A percentile compares a stretch with the other conserved stretches of the same genome.
These are phyloP conservation scores for Aspergillus phoenicis DNA, from an alignment of 2,329 filamentous ascomycete genomes.

Conservation along the genomic window DNA sequence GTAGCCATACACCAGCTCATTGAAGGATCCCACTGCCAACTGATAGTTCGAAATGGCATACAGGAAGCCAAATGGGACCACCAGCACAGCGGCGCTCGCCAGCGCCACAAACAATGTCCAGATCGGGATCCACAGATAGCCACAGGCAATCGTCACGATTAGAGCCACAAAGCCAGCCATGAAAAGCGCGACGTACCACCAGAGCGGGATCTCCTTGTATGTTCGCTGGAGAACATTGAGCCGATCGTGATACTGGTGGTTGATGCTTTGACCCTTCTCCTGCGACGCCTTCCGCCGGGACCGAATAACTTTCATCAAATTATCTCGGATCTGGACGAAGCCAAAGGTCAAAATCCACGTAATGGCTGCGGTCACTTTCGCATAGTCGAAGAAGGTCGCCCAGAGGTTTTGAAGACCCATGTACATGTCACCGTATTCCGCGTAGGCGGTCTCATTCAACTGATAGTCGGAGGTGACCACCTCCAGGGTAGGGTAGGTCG, in stretches of 20 bases:
- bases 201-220: conserved; percentile 61
- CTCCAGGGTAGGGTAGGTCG: conserved; percentile 47
- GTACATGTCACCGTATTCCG: conserved; percentile 58
- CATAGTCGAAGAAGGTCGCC: conserved; percentile 64
- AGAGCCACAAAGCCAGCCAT: conserved; percentile 52
- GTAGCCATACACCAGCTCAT: conserved; percentile 62
- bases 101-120: conserved; percentile 64
- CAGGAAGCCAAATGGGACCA: conserved; percentile 61
- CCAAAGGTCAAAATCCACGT: conserved; percentile 63
- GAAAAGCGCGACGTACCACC: conserved; percentile 61
- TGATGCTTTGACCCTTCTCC: conserved; percentile 44
- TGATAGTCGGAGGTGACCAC: conserved; percentile 48
- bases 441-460: conserved; percentile 53
- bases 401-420: conserved; percentile 61
- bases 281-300: conserved; percentile 34
- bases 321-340: conserved; percentile 51
- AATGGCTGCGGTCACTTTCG: conserved; percentile 60
- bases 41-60: conserved; percentile 62
- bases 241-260: conserved; percentile 60
- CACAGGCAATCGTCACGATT: conserved; percentile 55
- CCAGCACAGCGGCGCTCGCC: conserved; percentile 56
- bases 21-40: conserved; percentile 60
- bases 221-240: conserved; percentile 61
- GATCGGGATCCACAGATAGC: conserved; percentile 60
- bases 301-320: conserved; percentile 48